Base-by-base conservation (phyloP, 805 yeast genomes). In the Metschnikowia hibisci region DNA sequence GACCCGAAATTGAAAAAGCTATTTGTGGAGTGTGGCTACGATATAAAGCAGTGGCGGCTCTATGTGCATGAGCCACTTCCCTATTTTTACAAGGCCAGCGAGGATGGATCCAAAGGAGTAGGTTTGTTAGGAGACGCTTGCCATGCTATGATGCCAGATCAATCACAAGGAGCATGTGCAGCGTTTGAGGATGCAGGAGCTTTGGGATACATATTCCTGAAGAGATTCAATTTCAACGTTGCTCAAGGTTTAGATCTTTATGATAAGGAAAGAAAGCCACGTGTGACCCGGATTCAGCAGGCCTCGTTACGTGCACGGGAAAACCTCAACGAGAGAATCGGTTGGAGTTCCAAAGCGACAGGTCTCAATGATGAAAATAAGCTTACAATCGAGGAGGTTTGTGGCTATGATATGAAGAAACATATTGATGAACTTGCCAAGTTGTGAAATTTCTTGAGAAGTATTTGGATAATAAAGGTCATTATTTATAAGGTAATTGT, bases 271-370 rank as follows among this genome's bases (percentile, higher is more conserved):
- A 46, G 66, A 27, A 53, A 53, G 44, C 59, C 57, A n/a, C 51
- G 66, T 22, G 66, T 60, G 6, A 59, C 63, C 12, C 51, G 51
- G 37, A 56, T 61, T 20, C 66, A 61, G 44, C 55, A 53, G n/a
- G 63, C 63, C 12, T 60, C 64, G 4, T 52, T 61, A 46, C 44
- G 61, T 34, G 66, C 66, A 2, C 45, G 66, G 26, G 63, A 61
- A 42, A 58, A 61, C 41, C 46, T 61, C 39, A 61, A 60, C 37
- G 64, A 61, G 43, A 50, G 65, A 39, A 61, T 61, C 32, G 64
- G 65, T 8, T 61, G 61, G 60, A 54, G 60, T 34, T 49, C 58
- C 4, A 37, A 39, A 16, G 54, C 54, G 8, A 8, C 35, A 3
- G 46, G 46, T 23, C 43, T 50, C n/a, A 43, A 50, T 22, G 49